A percentile compares a stretch with the other conserved stretches of the same genome.
These are phyloP conservation scores for Cupressus sempervirens DNA, from an alignment of 75 land plant genomes.

Conservation along the genomic window DNA sequence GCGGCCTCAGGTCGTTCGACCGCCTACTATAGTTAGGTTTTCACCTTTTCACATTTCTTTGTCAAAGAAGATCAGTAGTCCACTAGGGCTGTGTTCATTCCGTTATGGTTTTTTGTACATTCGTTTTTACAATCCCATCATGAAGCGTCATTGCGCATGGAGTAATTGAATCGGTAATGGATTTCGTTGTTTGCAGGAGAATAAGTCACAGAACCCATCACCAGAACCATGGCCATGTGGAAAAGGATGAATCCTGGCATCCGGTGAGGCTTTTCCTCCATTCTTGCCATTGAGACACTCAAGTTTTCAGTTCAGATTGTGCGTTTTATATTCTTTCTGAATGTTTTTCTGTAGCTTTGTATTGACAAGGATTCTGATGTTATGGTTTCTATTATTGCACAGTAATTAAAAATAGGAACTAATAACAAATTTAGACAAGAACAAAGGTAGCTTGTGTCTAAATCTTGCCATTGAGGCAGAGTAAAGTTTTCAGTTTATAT, in stretches of 20 bases:
- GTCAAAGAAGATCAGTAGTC: neutral
- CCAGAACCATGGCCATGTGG: constrained; percentile 89
- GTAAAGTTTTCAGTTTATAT: too few relatives aligned
- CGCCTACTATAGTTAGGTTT: neutral
- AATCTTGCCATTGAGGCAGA: too few relatives aligned
- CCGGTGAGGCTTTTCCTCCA: constrained; percentile 41
- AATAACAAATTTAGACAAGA: neutral
- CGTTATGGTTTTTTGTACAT: neutral
- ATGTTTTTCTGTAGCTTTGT: neutral
- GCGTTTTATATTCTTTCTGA: neutral
- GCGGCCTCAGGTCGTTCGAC: too few relatives aligned
- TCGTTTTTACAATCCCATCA: neutral
- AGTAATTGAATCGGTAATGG: neutral
- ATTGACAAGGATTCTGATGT: neutral
- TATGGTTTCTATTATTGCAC: neutral
- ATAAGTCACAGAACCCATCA: constrained; percentile 98
- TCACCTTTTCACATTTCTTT: neutral
- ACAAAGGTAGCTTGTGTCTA: neutral
- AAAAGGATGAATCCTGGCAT: constrained; percentile 94
- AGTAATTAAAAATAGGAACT: neutral
- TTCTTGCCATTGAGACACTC: neutral
- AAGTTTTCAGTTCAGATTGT: neutral
- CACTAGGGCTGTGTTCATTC: neutral
- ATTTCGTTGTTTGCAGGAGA: constrained; percentile 48
- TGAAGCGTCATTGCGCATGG: neutral